Conservation (phyloP, 1,139 yeast genomes). For the Geotrichum siamense region DNA sequence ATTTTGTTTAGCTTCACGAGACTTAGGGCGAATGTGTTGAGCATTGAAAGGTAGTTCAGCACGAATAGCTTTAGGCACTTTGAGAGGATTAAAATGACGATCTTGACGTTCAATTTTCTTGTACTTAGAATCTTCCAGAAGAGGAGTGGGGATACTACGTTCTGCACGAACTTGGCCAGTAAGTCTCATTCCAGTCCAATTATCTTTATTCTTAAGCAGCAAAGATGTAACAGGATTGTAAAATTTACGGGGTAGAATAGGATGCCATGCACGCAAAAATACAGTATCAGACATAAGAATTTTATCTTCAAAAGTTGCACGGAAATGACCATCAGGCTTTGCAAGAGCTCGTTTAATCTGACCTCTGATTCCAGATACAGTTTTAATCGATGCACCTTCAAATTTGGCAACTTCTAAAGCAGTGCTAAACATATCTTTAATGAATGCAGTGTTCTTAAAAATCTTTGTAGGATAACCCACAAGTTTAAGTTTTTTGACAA, state of each 20-base stretch:
- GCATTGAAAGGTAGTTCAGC: constrained; percentile 83
- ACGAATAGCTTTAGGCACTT: constrained; percentile 74
- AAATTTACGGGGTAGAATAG: constrained; percentile 80
- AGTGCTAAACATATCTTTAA: constrained; percentile 91
- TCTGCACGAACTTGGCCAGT: constrained; percentile 92
- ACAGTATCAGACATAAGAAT: constrained; percentile 83
- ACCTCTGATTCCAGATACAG: constrained; percentile 96
- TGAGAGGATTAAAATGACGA: constrained; percentile 77
- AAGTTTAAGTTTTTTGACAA: constrained; percentile 89
- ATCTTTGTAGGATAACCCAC: constrained; percentile 94
- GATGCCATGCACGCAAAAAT: constrained; percentile 93
- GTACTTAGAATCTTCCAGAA: constrained; percentile 54
- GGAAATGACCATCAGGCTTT: constrained; percentile 91
- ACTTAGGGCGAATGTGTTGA: constrained; percentile 48
- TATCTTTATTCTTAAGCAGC: constrained; percentile 61
- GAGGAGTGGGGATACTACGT: constrained; percentile 56
- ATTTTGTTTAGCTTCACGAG: constrained; percentile 38
- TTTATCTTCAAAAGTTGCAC: constrained; percentile 98
- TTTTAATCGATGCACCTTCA: constrained; percentile 94
- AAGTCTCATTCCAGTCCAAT: constrained; percentile 94
- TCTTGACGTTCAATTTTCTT: constrained; percentile 79
- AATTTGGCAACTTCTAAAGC: constrained; percentile 93
- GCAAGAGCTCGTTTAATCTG: constrained; percentile 93
- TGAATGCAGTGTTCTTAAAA: constrained; percentile 92
- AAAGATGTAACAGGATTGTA: constrained; percentile 95